A percentile compares a stretch with the other conserved stretches of the same genome.
Evolutionary conservation across 805 yeast species (phyloP).

Genomic region (Metschnikowia reukaufii): DNA sequence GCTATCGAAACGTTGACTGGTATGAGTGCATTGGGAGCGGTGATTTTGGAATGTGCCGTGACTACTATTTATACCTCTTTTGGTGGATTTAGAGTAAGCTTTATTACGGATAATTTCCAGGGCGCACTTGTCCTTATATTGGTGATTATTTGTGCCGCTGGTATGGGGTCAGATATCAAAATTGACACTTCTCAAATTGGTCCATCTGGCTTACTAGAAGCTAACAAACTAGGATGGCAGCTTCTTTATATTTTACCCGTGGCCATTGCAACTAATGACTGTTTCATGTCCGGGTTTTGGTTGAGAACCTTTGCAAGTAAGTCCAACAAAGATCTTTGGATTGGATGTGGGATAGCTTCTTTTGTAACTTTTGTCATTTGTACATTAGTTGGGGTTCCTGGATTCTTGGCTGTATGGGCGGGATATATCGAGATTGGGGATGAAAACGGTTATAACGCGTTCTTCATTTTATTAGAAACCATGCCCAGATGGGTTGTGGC

Average conservation of each 20-base stretch:
- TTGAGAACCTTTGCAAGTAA: slow-evolving; percentile 87
- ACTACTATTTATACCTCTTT: slow-evolving; percentile 83
- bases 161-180: slow-evolving; percentile 73
- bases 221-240: slow-evolving; percentile 84
- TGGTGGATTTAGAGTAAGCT: slow-evolving; percentile 89
- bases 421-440: slow-evolving; percentile 58
- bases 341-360: slow-evolving; percentile 77
- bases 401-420: slow-evolving; percentile 89
- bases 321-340: slow-evolving; percentile 67
- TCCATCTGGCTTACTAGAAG: slow-evolving; percentile 61
- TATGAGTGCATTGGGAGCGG: slow-evolving; percentile 72
- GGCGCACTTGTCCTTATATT: slow-evolving; percentile 67
- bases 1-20: slow-evolving; percentile 80
- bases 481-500: slow-evolving; percentile 89
- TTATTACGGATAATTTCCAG: slow-evolving; percentile 83
- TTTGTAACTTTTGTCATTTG: slow-evolving; percentile 61
- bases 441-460: slow-evolving; percentile 63
- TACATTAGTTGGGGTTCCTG: slow-evolving; percentile 76
- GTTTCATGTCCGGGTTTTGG: slow-evolving; percentile 93
- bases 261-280: slow-evolving; percentile 87
- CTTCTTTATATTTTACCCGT: slow-evolving; percentile 77
- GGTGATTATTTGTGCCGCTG: slow-evolving; percentile 69
- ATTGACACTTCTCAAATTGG: slow-evolving; percentile 62
- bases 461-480: slow-evolving; percentile 65
- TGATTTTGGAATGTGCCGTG: slow-evolving; percentile 82